Evolutionary conservation across 768 basidiomycete genomes (phyloP).

Genomic region (Mrakia hoshinonis): DNA sequence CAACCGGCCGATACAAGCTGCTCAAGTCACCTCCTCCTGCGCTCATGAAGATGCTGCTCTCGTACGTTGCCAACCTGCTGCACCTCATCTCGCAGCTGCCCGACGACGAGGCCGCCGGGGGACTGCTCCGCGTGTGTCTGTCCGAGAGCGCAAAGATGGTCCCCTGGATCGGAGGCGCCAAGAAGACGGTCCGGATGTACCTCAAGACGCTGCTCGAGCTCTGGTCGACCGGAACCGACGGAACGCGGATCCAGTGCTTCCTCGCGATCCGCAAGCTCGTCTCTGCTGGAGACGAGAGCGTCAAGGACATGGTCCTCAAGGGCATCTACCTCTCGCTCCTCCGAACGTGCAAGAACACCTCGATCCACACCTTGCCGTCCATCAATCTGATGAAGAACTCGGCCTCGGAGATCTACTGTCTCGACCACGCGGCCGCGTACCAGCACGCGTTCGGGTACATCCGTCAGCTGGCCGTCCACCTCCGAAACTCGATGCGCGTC

Average conservation of each 20-base stretch:
- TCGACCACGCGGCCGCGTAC: constrained; percentile 61
- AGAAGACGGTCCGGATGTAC: constrained; percentile 76
- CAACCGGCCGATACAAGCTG: constrained; percentile 77
- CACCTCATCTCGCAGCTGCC: constrained; percentile 64
- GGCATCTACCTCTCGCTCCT: constrained; percentile 81
- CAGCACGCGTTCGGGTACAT: constrained; percentile 95
- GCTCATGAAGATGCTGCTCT: constrained; percentile 75
- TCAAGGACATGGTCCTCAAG: constrained; percentile 79
- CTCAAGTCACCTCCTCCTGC: constrained; percentile 72
- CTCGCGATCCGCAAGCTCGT: constrained; percentile 73
- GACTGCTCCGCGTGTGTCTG: constrained; percentile 53
- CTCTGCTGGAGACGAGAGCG: constrained; percentile 63
- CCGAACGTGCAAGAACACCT: constrained; percentile 76
- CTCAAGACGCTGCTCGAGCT: constrained; percentile 79
- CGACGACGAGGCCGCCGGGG: constrained; percentile 43
- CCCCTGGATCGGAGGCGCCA: constrained; percentile 74
- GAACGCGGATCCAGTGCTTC: constrained; percentile 73
- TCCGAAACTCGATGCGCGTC: constrained; percentile 82
- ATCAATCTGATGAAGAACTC: constrained; percentile 98
- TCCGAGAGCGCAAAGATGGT: constrained; percentile 79
- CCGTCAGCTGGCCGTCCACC: constrained; percentile 83
- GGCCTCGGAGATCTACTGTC: constrained; percentile 79
- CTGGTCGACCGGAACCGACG: constrained; percentile 75
- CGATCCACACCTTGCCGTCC: constrained; percentile 71
- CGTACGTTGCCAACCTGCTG: constrained; percentile 79